Conservation (phyloP, 306 rosid species). For the Gillenia trifoliata region DNA sequence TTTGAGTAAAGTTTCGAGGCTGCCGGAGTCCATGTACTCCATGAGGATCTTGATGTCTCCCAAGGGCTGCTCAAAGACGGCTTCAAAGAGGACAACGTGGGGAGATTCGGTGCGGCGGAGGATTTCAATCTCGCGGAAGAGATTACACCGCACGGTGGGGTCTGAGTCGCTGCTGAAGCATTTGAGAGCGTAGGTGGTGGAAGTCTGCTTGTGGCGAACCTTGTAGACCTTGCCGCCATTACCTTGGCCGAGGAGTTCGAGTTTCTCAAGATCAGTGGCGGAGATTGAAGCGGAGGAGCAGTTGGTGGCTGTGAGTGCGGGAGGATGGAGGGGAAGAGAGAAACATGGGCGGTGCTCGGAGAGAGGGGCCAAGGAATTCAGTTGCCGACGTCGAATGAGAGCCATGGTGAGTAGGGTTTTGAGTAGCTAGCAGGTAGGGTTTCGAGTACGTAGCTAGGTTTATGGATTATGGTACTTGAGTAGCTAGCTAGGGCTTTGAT, state of each 20-base stretch:
- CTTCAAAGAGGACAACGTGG: slow-evolving; percentile 45
- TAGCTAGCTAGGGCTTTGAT: background rate
- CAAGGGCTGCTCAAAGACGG: slow-evolving; percentile 64
- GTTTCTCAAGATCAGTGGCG: slow-evolving; percentile 45
- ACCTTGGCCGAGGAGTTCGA: slow-evolving; percentile 78
- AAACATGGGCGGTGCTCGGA: slow-evolving; percentile 33
- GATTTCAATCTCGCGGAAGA: slow-evolving; percentile 57
- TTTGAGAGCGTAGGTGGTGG: slow-evolving; percentile 51
- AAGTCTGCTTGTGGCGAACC: slow-evolving; percentile 64
- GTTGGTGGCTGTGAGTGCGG: background rate
- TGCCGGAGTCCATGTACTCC: slow-evolving; percentile 77
- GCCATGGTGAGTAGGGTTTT: background rate
- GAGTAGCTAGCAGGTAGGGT: background rate
- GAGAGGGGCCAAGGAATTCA: slow-evolving; percentile 24
- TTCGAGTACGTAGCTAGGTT: background rate
- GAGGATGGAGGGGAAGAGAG: slow-evolving; percentile 12
- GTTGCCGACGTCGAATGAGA: background rate
- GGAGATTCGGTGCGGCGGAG: slow-evolving; percentile 83
- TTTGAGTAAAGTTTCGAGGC: slow-evolving; percentile 42
- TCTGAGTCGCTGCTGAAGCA: slow-evolving; percentile 49
- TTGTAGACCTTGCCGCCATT: slow-evolving; percentile 89
- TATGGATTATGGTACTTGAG: too few species aligned
- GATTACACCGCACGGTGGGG: slow-evolving; percentile 50
- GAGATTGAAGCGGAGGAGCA: slow-evolving; percentile 18
- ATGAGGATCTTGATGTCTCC: slow-evolving; percentile 75